Percentiles rank a stretch among this genome's conserved stretches.
phyloP scores from a whole-genome alignment of 225 moss, liverwort and hornwort genomes.

The Asterella californica region DNA sequence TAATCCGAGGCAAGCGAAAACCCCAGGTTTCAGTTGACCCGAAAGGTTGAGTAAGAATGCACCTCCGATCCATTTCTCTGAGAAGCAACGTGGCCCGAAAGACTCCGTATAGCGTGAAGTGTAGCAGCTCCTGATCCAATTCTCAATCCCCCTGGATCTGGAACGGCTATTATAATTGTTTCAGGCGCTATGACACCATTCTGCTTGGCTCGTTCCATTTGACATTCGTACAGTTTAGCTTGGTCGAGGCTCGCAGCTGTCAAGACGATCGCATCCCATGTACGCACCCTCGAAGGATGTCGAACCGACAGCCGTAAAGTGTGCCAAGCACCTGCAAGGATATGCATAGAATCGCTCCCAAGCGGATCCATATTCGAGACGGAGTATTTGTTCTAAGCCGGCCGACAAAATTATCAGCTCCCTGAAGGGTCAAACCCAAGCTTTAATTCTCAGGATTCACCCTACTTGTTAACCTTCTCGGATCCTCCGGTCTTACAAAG shows the following conservation, averaged over 20 bases:
- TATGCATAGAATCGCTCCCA: not conserved
- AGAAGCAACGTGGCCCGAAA: slow-evolving; percentile 36
- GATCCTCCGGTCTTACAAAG: not conserved
- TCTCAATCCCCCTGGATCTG: slow-evolving; percentile 59
- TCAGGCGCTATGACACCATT: slow-evolving; percentile 45
- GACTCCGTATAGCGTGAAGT: slow-evolving; percentile 46
- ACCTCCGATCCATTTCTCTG: slow-evolving; percentile 7
- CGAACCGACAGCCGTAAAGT: slow-evolving; percentile 59
- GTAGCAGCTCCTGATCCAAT: slow-evolving; percentile 78
- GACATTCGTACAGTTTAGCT: slow-evolving; percentile 47
- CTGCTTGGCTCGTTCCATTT: slow-evolving; percentile 50
- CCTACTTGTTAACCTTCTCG: not conserved
- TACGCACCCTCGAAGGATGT: slow-evolving; percentile 46
- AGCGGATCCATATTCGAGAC: slow-evolving; percentile 1
- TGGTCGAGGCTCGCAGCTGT: slow-evolving; percentile 71
- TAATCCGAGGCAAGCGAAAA: slow-evolving; percentile 13
- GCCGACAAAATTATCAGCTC: not conserved
- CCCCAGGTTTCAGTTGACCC: not conserved
- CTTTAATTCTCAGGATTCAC: not conserved
- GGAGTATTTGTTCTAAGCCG: not conserved
- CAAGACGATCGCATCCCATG: slow-evolving; percentile 67
- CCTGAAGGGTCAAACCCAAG: not conserved
- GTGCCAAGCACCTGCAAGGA: slow-evolving; percentile 59
- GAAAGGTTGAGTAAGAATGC: not conserved
- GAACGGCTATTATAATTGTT: slow-evolving; percentile 57